phyloP scores from a whole-genome alignment of 2,329 filamentous ascomycete genomes.

The Raffaelea arxii region DNA sequence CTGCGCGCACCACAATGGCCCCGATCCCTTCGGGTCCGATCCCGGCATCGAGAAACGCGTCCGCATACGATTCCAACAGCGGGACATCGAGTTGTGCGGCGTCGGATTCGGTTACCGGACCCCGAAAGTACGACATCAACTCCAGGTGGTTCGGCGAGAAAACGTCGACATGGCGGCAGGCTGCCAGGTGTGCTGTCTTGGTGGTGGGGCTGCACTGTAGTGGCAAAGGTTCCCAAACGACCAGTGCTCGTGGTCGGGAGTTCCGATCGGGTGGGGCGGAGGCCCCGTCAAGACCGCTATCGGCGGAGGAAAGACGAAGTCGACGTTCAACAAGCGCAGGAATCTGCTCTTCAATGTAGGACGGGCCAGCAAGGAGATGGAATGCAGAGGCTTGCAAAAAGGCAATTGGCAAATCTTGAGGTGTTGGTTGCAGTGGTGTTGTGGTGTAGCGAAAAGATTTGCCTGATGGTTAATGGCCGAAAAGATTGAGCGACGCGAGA shows the following conservation, averaged over 20 bases:
- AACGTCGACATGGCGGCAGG: slow-evolving; percentile 1
- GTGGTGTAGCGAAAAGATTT: slow-evolving; percentile 5
- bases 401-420: slow-evolving; percentile 1
- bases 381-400: neutral
- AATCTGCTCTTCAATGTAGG: neutral
- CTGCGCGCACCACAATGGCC: slow-evolving; percentile 1
- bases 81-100: neutral
- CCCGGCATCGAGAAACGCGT: neutral
- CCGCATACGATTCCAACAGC: neutral
- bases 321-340: neutral
- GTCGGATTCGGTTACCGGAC: neutral
- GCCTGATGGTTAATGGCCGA: too few relatives aligned
- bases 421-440: slow-evolving; percentile 2
- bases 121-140: slow-evolving; percentile 1
- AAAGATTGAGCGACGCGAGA: too few relatives aligned
- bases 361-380: slow-evolving; percentile 3
- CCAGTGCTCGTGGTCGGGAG: neutral
- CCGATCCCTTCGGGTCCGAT: neutral
- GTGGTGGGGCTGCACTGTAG: neutral
- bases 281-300: too few relatives aligned
- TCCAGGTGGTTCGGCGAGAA: slow-evolving; percentile 6
- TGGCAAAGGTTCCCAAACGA: slow-evolving; percentile 3
- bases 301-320: too few relatives aligned
- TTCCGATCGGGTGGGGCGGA: too few relatives aligned
- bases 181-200: neutral